phyloP scores from a whole-genome alignment of 2,329 filamentous ascomycete species.

The Nigrospora oryzae region DNA sequence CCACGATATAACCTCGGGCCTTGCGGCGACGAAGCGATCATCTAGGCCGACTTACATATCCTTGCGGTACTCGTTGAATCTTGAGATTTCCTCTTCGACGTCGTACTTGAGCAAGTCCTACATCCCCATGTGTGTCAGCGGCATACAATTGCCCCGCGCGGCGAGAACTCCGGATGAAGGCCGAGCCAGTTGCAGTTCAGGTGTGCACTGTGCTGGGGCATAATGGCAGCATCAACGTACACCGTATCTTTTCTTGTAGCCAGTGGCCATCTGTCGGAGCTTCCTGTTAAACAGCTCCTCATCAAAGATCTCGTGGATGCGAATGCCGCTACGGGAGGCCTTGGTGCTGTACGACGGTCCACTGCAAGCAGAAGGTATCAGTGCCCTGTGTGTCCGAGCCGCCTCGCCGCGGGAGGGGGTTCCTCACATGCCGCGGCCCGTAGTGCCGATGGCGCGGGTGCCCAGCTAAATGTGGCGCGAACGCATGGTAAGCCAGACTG shows the following conservation, averaged over 20 bases:
- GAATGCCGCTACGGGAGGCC: constrained; percentile 57
- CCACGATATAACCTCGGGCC: constrained; percentile 19
- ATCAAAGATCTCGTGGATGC: constrained; percentile 60
- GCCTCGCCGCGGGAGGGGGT: background rate
- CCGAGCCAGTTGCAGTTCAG: too few species aligned
- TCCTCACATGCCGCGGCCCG: constrained; percentile 13
- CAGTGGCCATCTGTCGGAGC: constrained; percentile 49
- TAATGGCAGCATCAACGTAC: background rate
- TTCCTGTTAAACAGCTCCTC: constrained; percentile 57
- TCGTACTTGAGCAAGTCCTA: constrained; percentile 53
- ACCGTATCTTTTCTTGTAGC: constrained; percentile 50
- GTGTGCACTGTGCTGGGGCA: too few species aligned
- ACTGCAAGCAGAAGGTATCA: constrained; percentile 21
- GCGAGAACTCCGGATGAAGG: too few species aligned
- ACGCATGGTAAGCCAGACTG: background rate
- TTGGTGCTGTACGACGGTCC: constrained; percentile 41
- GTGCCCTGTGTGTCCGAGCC: background rate
- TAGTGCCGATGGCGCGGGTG: constrained; percentile 29
- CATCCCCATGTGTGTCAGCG: background rate
- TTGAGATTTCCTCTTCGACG: constrained; percentile 56
- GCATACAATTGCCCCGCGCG: background rate
- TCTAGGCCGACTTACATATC: constrained; percentile 21
- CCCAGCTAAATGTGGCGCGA: background rate
- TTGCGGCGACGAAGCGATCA: background rate
- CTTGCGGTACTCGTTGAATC: constrained; percentile 53